These are phyloP conservation scores for Colletotrichum acutatum DNA, from an alignment of 2,329 filamentous ascomycete species.

Conservation along the genomic window DNA sequence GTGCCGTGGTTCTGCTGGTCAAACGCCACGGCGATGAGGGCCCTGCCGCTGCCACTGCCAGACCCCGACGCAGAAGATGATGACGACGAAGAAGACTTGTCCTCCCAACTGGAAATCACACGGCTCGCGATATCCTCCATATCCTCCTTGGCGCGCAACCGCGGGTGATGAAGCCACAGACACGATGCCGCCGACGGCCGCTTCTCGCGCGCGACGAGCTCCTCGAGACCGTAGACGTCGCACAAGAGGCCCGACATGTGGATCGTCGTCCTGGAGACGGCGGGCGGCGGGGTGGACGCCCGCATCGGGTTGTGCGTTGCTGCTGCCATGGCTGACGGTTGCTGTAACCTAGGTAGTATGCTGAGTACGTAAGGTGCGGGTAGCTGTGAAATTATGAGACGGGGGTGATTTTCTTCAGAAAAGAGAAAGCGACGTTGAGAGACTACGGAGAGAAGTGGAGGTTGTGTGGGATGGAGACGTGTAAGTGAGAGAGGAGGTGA, in stretches of 20 bases:
- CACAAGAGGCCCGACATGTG: constrained; percentile 83
- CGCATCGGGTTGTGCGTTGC: constrained; percentile 38
- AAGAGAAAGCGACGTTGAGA: neutral
- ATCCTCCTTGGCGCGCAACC: constrained; percentile 74
- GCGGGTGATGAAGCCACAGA: constrained; percentile 92
- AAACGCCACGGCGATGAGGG: constrained; percentile 84
- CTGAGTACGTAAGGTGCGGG: too few species aligned
- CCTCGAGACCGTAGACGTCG: constrained; percentile 83
- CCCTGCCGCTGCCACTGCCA: constrained; percentile 49
- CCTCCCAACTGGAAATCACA: constrained; percentile 72
- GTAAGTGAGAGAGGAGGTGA: constrained; percentile 1
- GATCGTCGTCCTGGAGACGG: constrained; percentile 72
- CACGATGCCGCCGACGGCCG: constrained; percentile 71
- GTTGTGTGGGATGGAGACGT: neutral
- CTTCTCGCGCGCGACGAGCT: constrained; percentile 61
- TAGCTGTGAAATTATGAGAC: too few species aligned
- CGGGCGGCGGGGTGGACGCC: constrained; percentile 50
- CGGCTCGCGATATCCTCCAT: constrained; percentile 82
- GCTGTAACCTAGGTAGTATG: too few species aligned
- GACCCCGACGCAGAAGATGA: neutral
- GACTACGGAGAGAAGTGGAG: neutral
- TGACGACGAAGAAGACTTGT: constrained; percentile 38
- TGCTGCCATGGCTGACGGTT: constrained; percentile 42
- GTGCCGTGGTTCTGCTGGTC: constrained; percentile 95
- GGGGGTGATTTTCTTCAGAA: too few species aligned